A percentile compares a stretch with the other conserved stretches of the same genome.
phyloP scores from a whole-genome alignment of 495 filamentous ascomycete species.

The Glonium stellatum region DNA sequence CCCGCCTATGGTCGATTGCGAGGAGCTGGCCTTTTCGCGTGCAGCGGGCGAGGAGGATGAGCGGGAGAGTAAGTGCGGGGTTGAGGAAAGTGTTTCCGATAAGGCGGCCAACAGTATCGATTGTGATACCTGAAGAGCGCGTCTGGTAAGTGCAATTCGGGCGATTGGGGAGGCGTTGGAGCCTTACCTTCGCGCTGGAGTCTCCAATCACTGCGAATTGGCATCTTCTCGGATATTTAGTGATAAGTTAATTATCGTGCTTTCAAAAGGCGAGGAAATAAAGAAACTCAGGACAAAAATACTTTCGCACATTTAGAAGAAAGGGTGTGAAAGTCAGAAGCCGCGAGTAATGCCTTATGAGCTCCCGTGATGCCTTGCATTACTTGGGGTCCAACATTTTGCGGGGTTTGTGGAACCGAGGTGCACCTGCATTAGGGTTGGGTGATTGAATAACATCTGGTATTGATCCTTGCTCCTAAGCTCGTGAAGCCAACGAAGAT shows the following conservation, averaged over 20 bases:
- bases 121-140: conserved; percentile 48
- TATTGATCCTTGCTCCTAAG: background rate
- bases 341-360: background rate
- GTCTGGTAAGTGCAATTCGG: background rate
- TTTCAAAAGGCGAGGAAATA: no score
- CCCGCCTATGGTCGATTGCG: conserved; percentile 42
- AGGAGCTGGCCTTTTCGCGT: conserved; percentile 50
- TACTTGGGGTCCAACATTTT: background rate
- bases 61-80: conserved; percentile 53
- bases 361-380: background rate
- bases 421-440: background rate
- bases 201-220: conserved; percentile 27
- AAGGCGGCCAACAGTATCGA: conserved; percentile 50
- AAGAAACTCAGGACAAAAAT: no score
- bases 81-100: conserved; percentile 53
- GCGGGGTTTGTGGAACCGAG: background rate
- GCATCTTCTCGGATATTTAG: conserved; percentile 16
- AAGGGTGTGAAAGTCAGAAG: background rate
- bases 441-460: background rate
- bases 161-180: background rate
- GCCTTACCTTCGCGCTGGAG: conserved; percentile 29
- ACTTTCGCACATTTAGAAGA: background rate
- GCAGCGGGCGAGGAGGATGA: conserved; percentile 53
- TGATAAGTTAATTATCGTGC: background rate
- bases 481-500: background rate